These are phyloP conservation scores for Trichosporon faecale DNA, from an alignment of 1,284 basidiomycete genomes.

Conservation along the genomic window DNA sequence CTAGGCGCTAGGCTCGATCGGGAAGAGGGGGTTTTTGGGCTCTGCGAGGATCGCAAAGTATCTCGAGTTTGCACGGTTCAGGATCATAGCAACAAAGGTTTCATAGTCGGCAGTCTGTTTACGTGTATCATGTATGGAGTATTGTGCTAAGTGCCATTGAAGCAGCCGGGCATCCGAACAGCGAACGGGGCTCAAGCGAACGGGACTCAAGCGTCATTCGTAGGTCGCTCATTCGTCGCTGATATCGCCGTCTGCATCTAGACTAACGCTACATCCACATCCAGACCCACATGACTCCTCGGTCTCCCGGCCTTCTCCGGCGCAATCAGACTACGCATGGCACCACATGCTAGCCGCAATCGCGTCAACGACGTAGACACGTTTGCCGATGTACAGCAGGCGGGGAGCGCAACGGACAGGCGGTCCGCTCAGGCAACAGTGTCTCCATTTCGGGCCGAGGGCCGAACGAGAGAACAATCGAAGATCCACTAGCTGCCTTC, in stretches of 20 bases:
- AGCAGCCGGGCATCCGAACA: neutral
- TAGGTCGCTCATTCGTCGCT: neutral
- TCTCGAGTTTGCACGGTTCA: neutral
- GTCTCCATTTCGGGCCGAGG: too few species aligned
- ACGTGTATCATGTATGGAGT: slow-evolving; percentile 10
- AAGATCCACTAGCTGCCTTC: too few species aligned
- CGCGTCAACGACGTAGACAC: neutral
- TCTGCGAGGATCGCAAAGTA: neutral
- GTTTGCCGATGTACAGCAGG: neutral
- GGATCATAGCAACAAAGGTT: neutral
- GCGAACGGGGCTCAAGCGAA: too few species aligned
- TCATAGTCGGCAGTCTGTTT: neutral
- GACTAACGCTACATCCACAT: neutral
- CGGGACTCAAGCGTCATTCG: too few species aligned
- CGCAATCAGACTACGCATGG: neutral
- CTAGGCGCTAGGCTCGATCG: neutral
- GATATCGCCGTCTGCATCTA: neutral
- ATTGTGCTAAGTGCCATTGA: neutral
- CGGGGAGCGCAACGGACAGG: neutral
- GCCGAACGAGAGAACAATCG: too few species aligned
- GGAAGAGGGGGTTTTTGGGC: neutral
- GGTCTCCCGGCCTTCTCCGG: neutral
- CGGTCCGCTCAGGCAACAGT: neutral
- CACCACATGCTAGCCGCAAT: neutral
- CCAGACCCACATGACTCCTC: neutral